phyloP scores from a whole-genome alignment of 306 rosid species.

The Hippophae tibetana region DNA sequence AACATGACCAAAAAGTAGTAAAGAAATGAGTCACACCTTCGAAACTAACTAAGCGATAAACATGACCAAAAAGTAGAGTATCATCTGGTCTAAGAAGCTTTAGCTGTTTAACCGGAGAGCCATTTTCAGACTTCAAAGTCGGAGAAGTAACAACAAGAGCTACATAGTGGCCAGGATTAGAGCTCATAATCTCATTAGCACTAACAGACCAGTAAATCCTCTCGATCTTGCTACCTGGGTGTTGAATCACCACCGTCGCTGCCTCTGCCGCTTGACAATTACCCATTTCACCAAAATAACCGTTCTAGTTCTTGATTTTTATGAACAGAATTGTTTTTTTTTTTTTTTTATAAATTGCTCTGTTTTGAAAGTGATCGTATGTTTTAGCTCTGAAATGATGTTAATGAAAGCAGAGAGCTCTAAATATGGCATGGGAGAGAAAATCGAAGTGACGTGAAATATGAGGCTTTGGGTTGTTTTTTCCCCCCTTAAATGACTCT shows the following conservation, averaged over 20 bases:
- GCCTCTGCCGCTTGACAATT: slow-evolving; percentile 92
- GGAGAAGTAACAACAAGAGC: slow-evolving; percentile 48
- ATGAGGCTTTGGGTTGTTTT: too few species aligned
- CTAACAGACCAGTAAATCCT: slow-evolving; percentile 74
- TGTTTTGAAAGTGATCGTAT: neutral
- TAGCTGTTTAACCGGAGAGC: slow-evolving; percentile 54
- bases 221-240: slow-evolving; percentile 60
- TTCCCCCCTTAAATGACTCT: slow-evolving; percentile 5
- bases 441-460: too few species aligned
- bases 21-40: slow-evolving; percentile 39
- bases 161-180: slow-evolving; percentile 81
- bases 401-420: neutral
- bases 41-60: slow-evolving; percentile 68
- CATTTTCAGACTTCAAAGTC: slow-evolving; percentile 40
- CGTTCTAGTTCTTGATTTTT: neutral
- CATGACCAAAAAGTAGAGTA: slow-evolving; percentile 74
- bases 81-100: slow-evolving; percentile 90
- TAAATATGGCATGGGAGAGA: neutral
- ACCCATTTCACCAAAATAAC: slow-evolving; percentile 39
- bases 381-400: neutral
- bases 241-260: slow-evolving; percentile 75
- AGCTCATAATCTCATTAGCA: slow-evolving; percentile 61
- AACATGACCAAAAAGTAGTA: slow-evolving; percentile 68
- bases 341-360: neutral
- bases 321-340: neutral